Base-by-base conservation (phyloP, 2,329 filamentous ascomycete genomes). In the Mollisia scopiformis region DNA sequence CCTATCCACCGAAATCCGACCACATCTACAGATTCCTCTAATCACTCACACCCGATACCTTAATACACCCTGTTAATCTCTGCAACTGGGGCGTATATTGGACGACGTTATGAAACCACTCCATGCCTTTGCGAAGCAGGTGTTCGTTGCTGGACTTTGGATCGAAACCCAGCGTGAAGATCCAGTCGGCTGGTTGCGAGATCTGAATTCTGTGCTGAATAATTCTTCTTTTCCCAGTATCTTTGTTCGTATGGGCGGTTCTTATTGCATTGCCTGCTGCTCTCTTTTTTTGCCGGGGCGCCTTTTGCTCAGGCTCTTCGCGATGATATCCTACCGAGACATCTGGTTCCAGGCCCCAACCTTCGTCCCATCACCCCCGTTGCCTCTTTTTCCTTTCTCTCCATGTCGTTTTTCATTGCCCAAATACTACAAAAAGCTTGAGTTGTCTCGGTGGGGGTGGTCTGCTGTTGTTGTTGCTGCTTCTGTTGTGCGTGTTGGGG, bases 41-140 rank as follows among this genome's bases (percentile, higher is more conserved):
- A 69, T 70, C 64, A 66, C 63, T 59, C 75, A 57, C 75, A 71
- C 71, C 72, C 72, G 72, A 71, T 75, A 73, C 71, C 39, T n/a
- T 35, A 39, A 55, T 61, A 62, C 55, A n/a, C 58, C 72, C 71
- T 73, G 64, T 75, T 76, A 76, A 79, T 79, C 74, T 74, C 70
- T 68, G 67, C 72, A 69, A 74, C 71, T 73, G 71, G n/a, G 75
- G 74, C 76, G 76, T 77, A 62, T 50, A 74, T 73, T 77, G 75
- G 75, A 80, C 76, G 78, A 81, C 77, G 77, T 80, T 76, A 80
- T 74, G 78, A 80, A 73, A 68, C 71, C 68, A 74, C 68, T 70
- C 75, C 74, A 73, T 71, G 71, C 54, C 71, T 72, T 73, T 72
- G 63, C 66, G 64, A 69, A 68, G 66, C 63, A 70, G 66, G 56